Evolutionary conservation across 2,329 filamentous ascomycete species (phyloP), one percentile per base, ranked within the genome.

Genomic region (Neonectria coccinea): DNA sequence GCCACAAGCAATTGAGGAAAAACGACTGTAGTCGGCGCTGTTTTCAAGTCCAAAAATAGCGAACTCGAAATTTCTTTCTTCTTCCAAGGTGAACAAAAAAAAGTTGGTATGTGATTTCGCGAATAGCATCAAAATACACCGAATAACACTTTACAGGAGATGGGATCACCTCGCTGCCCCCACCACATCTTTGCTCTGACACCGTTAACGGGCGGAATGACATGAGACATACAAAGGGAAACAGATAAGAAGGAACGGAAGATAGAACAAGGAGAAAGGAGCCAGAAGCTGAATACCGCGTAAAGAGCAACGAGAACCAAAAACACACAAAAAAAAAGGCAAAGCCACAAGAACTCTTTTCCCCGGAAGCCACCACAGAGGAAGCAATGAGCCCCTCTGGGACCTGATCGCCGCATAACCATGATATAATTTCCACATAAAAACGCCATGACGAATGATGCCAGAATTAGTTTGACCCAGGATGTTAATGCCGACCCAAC

Each of bases 361-460:
- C 73, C 71, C 71, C 74, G 68, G 58, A 74, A 72, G 72, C 74
- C 75, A 73, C 73, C 71, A 69, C 71, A 67, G 66, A 69, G 66
- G 67, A 71, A n/a, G 71, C 65, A 65, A 72, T 70, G 22, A 65
- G 72, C 69, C 63, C 71, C 75, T 65, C 69, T 67, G 69, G 73
- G 70, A 76, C 74, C 75, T 66, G 68, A 77, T 79, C 78, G 77
- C 78, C 78, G 67, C 77, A 77, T 77, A 74, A 76, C 76, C 78
- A 76, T 79, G 78, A 80, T 80, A 78, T 79, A 79, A 70, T 73
- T 73, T 77, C 77, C 71, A 75, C 70, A 68, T 66, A 73, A 70
- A 57, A 80, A 80, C 79, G 79, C 78, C 79, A 71, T 76, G 71
- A 79, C 74, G 70, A 77, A 79, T 76, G 74, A 79, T 79, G 79